A percentile compares a stretch with the other conserved stretches of the same genome.
phyloP scores from a whole-genome alignment of 805 yeast species.

The Candida succiphila region DNA sequence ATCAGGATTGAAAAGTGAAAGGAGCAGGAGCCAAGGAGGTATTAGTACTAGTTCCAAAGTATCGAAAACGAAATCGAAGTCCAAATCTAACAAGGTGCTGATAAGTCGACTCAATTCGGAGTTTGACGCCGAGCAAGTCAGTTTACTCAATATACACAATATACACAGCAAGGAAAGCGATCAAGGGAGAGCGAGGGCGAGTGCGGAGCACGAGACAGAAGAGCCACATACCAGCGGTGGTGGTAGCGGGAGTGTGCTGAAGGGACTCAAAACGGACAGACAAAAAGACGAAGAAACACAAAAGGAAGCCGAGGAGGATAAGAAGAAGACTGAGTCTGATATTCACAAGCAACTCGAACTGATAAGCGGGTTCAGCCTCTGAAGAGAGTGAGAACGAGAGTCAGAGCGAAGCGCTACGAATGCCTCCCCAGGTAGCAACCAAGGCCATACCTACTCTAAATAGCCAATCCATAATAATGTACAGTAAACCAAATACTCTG shows the following conservation, averaged over 20 bases:
- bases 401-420: too few species aligned
- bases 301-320: conserved; percentile 10
- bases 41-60: not conserved
- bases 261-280: conserved; percentile 29
- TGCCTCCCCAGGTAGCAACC: too few species aligned
- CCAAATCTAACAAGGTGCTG: conserved; percentile 14
- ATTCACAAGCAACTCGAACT: conserved; percentile 36
- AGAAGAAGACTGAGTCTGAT: conserved; percentile 29
- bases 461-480: too few species aligned
- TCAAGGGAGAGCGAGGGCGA: too few species aligned
- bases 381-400: not conserved
- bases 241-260: conserved; percentile 20
- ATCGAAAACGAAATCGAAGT: conserved; percentile 11
- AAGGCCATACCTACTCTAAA: too few species aligned
- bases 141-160: too few species aligned
- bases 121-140: conserved; percentile 13
- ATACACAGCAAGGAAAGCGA: too few species aligned
- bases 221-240: not conserved
- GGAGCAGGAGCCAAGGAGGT: not conserved
- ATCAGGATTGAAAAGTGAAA: not conserved
- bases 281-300: conserved; percentile 24
- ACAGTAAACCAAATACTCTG: too few species aligned
- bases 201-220: conserved; percentile 1
- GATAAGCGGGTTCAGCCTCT: conserved; percentile 32
- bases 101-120: conserved; percentile 18